phyloP scores from a whole-genome alignment of 768 basidiomycete genomes.

The Polyporus arcularius region DNA sequence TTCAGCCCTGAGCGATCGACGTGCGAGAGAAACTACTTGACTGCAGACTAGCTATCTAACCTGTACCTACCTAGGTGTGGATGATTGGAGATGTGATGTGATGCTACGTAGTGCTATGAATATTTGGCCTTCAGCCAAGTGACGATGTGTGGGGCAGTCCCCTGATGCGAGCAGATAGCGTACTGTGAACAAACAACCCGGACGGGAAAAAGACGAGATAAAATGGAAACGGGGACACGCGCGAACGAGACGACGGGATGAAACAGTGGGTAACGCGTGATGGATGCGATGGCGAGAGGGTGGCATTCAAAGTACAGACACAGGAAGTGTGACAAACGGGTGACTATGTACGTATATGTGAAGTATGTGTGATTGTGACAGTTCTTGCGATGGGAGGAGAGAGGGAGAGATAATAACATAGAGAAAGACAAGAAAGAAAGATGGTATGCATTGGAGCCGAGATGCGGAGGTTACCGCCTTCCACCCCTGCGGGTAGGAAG shows the following conservation, averaged over 20 bases:
- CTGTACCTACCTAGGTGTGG: constrained; percentile 14
- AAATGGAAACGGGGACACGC: not conserved
- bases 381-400: constrained; percentile 5
- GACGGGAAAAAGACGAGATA: not conserved
- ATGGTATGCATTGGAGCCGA: not conserved
- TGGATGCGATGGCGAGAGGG: not conserved
- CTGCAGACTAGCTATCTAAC: constrained; percentile 15
- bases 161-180: constrained; percentile 22
- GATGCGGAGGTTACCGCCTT: constrained; percentile 22
- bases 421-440: not conserved
- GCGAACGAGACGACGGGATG: not conserved
- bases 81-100: constrained; percentile 8
- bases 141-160: constrained; percentile 25
- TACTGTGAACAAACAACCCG: not conserved
- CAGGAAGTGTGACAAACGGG: not conserved
- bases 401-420: constrained; percentile 14
- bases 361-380: constrained; percentile 11
- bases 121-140: constrained; percentile 20
- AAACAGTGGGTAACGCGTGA: constrained; percentile 8
- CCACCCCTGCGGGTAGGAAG: constrained; percentile 34
- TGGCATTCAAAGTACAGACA: not conserved
- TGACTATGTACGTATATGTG: constrained; percentile 12
- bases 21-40: not conserved
- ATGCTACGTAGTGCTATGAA: constrained; percentile 6
- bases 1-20: constrained; percentile 15